Evolutionary conservation across 2,329 filamentous ascomycete species (phyloP).

Genomic region (Fusarium pseudoanthophilum): DNA sequence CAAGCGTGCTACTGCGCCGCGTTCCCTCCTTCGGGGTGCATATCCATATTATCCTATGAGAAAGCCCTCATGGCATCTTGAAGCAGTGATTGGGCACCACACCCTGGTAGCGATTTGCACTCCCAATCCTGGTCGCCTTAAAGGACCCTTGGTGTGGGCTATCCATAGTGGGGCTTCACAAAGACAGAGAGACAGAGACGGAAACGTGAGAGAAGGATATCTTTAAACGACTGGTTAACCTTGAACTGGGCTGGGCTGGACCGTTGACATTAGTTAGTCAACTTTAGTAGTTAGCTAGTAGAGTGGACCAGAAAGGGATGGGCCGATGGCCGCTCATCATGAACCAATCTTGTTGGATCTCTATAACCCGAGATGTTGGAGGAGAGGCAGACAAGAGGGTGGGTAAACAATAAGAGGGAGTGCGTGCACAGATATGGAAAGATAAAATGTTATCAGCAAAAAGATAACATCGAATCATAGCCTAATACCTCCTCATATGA

Average conservation of each 20-base stretch:
- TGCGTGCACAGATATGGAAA: constrained; percentile 16
- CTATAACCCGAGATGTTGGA: neutral
- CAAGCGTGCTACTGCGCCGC: constrained; percentile 54
- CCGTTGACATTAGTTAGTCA: constrained; percentile 25
- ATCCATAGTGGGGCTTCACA: constrained; percentile 29
- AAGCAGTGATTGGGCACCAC: constrained; percentile 51
- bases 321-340: constrained; percentile 36
- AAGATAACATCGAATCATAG: constrained; percentile 13
- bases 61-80: constrained; percentile 35
- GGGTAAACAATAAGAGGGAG: constrained; percentile 28
- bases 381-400: constrained; percentile 7
- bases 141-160: constrained; percentile 24
- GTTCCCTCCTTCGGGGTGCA: constrained; percentile 54
- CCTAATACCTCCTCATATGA: neutral
- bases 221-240: constrained; percentile 13
- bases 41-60: constrained; percentile 48
- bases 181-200: neutral
- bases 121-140: constrained; percentile 28
- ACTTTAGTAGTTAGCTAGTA: neutral
- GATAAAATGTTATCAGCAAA: neutral
- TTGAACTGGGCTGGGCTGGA: constrained; percentile 17
- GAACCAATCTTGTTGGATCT: constrained; percentile 35
- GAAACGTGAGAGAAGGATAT: neutral
- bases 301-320: constrained; percentile 43
- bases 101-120: constrained; percentile 46